Base-by-base conservation (phyloP, 1,284 basidiomycete species). In the Peniophora sp. region DNA sequence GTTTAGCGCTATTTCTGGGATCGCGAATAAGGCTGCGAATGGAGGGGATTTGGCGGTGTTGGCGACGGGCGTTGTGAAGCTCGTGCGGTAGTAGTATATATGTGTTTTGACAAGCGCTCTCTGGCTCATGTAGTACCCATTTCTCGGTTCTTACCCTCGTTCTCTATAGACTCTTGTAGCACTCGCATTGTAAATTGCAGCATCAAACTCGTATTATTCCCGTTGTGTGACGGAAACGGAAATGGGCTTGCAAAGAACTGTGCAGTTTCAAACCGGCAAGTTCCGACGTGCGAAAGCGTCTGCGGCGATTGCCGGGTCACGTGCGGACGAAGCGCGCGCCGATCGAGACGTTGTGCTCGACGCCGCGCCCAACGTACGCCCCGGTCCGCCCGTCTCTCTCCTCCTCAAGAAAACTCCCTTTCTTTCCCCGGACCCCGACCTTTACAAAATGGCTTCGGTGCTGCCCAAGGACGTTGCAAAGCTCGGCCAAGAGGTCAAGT, bases 401-500 rank as follows among this genome's bases (percentile, higher is more conserved):
- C n/a, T 39, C 43, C 45, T 45, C 49, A 54, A 50, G 46, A 50
- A 23, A 50, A 16, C 32, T 44, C 27, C 27, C 27, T 32, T 32
- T 32, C 27, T 32, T 32, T 32, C 12, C 12, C 27, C 12, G 6
- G 27, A 12, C 27, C 27, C 12, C 27, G 27, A 12, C 27, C 27
- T 32, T 32, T 25, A 23, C 44, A 49, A 57, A 57, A 86, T 85
- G 83, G 74, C 80, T 57, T 62, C 76, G 52, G 73, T 72, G 58
- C 84, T 94, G 57, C 92, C 92, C 52, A 84, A 75, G 71, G 90
- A 93, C 56, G 81, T 95, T 63, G 87, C 87, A 58, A 90, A 78
- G 73, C 79, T 93, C 65, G 89, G 87, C 62, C 75, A 77, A 68
- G 91, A 93, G 68, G 82, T 97, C 67, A 95, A 94, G 76, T 84